Evolutionary conservation across 1,284 basidiomycete species (phyloP), one percentile per base, ranked within the genome.

Genomic region (Tilletia setariae): DNA sequence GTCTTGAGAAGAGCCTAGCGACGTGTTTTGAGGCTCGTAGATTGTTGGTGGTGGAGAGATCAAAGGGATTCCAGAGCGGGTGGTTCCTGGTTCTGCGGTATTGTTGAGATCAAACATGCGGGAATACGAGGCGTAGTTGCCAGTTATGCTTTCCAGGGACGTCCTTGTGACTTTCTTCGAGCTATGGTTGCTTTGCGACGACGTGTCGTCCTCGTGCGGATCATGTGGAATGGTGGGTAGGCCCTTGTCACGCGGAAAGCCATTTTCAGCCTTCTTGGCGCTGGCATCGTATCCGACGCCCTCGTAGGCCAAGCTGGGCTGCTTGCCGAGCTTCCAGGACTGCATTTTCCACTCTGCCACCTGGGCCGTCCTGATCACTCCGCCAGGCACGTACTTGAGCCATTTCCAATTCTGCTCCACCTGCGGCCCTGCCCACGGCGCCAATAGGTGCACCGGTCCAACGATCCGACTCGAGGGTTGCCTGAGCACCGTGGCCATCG

Each of bases 291-390:
- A 61, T 16, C 56, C 56, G 30, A 61, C 56, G 7, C 56, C 56
- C 21, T 61, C 56, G 32, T 61, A 61, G 9, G 56, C 56, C 56
- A 61, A 19, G 32, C 56, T 61, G 19, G 94, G 94, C 9, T 92
- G 92, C 78, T 96, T 97, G 70, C 94, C 94, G 28, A 98, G 87
- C 88, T 92, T 92, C 92, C 94, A 98, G 0, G 91, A 90, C 80
- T 96, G 93, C 64, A 98, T 86, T 82, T 90, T 92, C 94, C 94
- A 98, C 78, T 98, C 95, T 0, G 95, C 95, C 2, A 93, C 92
- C 79, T 96, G 93, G 0, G 94, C 95, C 0, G 93, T 94, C 85
- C 91, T 93, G 76, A 98, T 87, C 51, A 98, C 88, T 23, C 91
- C 90, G 71, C 92, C 93, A 0, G 95, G 95, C 0, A 98, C 90